A percentile compares a stretch with the other conserved stretches of the same genome.
Evolutionary conservation across 139 green algal species (phyloP).

Genomic region (Chlorella vulgaris): DNA sequence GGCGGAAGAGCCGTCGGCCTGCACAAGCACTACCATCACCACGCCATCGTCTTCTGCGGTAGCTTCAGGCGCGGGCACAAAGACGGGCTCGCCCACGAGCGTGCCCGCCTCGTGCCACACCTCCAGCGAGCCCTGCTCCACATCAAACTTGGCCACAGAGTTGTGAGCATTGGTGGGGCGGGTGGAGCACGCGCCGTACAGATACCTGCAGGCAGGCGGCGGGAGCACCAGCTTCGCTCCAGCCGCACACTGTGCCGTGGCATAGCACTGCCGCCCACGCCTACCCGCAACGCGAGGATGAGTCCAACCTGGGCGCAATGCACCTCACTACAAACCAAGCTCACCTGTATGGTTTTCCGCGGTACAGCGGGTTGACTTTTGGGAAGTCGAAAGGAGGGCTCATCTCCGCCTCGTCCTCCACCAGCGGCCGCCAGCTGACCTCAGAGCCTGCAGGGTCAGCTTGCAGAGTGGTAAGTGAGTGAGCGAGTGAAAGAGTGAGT

Average conservation of each 20-base stretch:
- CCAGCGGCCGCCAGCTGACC: slow-evolving; percentile 19
- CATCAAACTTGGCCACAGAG: slow-evolving; percentile 71
- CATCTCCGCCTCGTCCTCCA: slow-evolving; percentile 29
- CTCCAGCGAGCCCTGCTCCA: slow-evolving; percentile 32
- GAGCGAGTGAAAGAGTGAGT: too few relatives aligned
- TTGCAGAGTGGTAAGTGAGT: too few relatives aligned
- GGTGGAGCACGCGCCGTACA: slow-evolving; percentile 59
- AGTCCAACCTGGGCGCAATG: too few relatives aligned
- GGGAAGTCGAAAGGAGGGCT: slow-evolving; percentile 52
- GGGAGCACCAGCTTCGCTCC: not conserved
- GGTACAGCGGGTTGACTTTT: slow-evolving; percentile 42
- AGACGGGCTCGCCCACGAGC: slow-evolving; percentile 65
- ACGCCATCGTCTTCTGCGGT: slow-evolving; percentile 79
- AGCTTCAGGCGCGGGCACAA: slow-evolving; percentile 61
- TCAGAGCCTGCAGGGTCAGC: not conserved
- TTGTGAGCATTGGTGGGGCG: slow-evolving; percentile 75
- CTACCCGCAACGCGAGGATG: not conserved
- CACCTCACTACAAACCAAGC: not conserved
- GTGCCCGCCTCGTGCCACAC: slow-evolving; percentile 68
- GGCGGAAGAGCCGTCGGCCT: slow-evolving; percentile 53
- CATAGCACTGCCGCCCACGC: not conserved
- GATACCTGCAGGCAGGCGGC: slow-evolving; percentile 42
- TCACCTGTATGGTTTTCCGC: slow-evolving; percentile 37
- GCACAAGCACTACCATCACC: slow-evolving; percentile 58
- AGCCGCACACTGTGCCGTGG: not conserved